Conservation (phyloP, 441 rosid genomes). For the Sinapis alba region DNA sequence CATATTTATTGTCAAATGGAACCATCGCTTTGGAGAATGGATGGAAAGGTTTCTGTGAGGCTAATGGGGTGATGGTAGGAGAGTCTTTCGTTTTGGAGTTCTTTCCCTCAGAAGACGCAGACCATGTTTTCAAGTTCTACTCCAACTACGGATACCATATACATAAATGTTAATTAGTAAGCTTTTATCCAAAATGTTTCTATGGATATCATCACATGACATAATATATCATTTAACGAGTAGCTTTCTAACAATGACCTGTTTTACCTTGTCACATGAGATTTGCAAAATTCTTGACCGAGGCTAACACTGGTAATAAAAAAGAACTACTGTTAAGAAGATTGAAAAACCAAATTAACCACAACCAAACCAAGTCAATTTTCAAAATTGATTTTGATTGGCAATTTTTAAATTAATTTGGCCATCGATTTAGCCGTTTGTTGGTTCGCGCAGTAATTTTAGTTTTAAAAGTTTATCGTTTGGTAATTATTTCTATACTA, state of each 20-base stretch:
- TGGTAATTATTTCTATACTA: too few species aligned
- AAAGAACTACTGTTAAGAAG: background rate
- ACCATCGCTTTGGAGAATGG: slow-evolving; percentile 22
- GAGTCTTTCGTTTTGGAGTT: slow-evolving; percentile 25
- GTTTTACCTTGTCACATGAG: background rate
- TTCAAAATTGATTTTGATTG: too few species aligned
- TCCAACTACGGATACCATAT: slow-evolving; percentile 14
- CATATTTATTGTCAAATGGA: slow-evolving; percentile 22
- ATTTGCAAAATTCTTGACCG: background rate
- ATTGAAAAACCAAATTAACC: background rate
- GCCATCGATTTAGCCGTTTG: too few species aligned
- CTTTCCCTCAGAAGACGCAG: background rate
- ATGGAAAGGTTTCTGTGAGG: slow-evolving; percentile 34
- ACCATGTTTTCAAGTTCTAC: slow-evolving; percentile 7
- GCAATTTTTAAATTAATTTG: too few species aligned
- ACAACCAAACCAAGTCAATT: too few species aligned
- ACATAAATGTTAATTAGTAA: background rate
- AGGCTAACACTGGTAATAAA: background rate
- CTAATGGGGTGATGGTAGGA: slow-evolving; percentile 34
- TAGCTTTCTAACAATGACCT: background rate
- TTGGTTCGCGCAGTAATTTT: too few species aligned
- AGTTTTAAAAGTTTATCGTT: too few species aligned
- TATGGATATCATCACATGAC: background rate
- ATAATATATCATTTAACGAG: background rate
- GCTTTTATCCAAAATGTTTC: background rate